Percentiles rank a stretch among this genome's conserved stretches.
phyloP scores from a whole-genome alignment of 805 yeast species.

The Zygoascus bituminiphila region DNA sequence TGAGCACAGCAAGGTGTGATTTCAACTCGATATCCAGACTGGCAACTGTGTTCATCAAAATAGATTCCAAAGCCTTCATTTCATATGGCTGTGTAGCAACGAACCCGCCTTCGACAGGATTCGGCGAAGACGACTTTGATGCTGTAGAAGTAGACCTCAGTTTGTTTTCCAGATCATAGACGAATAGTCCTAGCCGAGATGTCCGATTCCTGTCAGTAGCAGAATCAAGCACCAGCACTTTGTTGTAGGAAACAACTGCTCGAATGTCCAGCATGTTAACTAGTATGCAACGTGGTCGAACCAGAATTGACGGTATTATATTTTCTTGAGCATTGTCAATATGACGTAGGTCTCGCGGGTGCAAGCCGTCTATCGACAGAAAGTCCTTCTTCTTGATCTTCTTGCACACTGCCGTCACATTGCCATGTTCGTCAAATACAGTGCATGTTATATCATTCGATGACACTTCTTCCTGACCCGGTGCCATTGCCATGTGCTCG shows the following conservation, averaged over 20 bases:
- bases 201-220: conserved; percentile 22
- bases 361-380: conserved; percentile 57
- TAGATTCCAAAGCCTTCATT: conserved; percentile 74
- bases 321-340: conserved; percentile 61
- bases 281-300: conserved; percentile 47
- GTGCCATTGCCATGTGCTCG: neutral
- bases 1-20: conserved; percentile 49
- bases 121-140: conserved; percentile 34
- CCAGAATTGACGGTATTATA: conserved; percentile 59
- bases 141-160: conserved; percentile 39
- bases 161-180: conserved; percentile 77
- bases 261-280: conserved; percentile 56
- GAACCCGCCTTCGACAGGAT: neutral
- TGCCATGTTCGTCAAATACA: conserved; percentile 48
- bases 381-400: conserved; percentile 48
- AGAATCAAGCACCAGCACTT: conserved; percentile 57
- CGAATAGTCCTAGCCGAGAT: conserved; percentile 62
- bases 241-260: conserved; percentile 49
- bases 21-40: conserved; percentile 69
- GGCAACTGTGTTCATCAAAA: conserved; percentile 72
- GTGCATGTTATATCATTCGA: conserved; percentile 38
- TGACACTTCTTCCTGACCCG: neutral
- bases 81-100: conserved; percentile 50
- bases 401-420: conserved; percentile 50
- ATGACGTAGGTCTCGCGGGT: conserved; percentile 81